A percentile compares a stretch with the other conserved stretches of the same genome.
phyloP scores from a whole-genome alignment of 352 stramenopile species.

The Phytophthora megakarya region DNA sequence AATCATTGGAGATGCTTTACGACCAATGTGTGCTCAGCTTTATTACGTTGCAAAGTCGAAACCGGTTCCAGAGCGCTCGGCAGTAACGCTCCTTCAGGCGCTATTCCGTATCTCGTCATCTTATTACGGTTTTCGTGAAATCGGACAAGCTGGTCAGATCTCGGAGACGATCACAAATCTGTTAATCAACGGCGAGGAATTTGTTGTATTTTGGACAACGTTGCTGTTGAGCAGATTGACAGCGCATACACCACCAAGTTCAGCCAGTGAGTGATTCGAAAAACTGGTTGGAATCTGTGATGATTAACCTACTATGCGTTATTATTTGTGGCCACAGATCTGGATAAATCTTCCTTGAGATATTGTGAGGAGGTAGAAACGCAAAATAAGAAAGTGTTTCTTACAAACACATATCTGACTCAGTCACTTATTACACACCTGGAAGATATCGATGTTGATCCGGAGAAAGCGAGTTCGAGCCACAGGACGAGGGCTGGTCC shows the following conservation, averaged over 20 bases:
- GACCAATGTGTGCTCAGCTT: constrained; percentile 80
- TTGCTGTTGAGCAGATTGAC: constrained; percentile 71
- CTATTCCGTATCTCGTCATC: constrained; percentile 87
- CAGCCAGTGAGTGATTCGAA: constrained; percentile 48
- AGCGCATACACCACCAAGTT: constrained; percentile 43
- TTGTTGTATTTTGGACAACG: constrained; percentile 88
- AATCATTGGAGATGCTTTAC: constrained; percentile 75
- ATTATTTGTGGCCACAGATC: constrained; percentile 33
- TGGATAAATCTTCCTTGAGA: constrained; percentile 55
- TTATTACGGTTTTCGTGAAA: constrained; percentile 85
- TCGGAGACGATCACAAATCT: constrained; percentile 81
- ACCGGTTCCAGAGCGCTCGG: constrained; percentile 64
- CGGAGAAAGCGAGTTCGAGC: constrained; percentile 19
- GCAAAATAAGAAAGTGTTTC: constrained; percentile 79
- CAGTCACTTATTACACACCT: constrained; percentile 68
- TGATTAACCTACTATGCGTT: constrained; percentile 12
- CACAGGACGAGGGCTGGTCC: constrained; percentile 40
- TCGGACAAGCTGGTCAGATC: constrained; percentile 78
- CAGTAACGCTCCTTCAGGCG: constrained; percentile 80
- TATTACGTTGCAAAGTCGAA: constrained; percentile 75
- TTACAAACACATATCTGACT: constrained; percentile 71
- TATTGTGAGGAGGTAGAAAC: constrained; percentile 73
- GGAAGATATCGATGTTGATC: constrained; percentile 60
- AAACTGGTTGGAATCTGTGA: background rate
- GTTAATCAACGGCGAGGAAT: constrained; percentile 80